A percentile compares a stretch with the other conserved stretches of the same genome.
Evolutionary conservation across 2,329 filamentous ascomycete genomes (phyloP).

Genomic region (Botryosphaeria agaves): DNA sequence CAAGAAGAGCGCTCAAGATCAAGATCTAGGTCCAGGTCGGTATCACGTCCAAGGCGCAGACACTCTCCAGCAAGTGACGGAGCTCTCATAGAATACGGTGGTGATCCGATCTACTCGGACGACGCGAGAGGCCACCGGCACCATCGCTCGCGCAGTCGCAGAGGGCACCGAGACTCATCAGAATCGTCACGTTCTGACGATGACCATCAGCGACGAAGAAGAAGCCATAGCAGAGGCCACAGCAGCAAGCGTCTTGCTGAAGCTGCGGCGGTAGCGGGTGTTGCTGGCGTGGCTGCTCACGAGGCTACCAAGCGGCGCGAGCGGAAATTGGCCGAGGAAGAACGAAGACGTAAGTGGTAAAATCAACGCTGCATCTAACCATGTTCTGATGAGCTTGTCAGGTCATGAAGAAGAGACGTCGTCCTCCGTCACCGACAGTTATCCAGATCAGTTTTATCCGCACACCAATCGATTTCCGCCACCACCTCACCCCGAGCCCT

Average conservation of each 20-base stretch:
- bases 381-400: too few species aligned
- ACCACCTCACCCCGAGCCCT: constrained; percentile 17
- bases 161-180: constrained; percentile 26
- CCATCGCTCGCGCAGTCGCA: constrained; percentile 20
- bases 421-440: constrained; percentile 1
- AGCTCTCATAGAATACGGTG: constrained; percentile 46
- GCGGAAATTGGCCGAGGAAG: constrained; percentile 35
- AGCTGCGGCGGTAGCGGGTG: constrained; percentile 39
- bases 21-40: constrained; percentile 25
- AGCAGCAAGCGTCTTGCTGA: constrained; percentile 34
- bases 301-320: constrained; percentile 39
- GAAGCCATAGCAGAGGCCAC: constrained; percentile 15
- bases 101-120: constrained; percentile 42
- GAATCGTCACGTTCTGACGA: constrained; percentile 18
- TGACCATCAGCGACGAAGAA: constrained; percentile 15
- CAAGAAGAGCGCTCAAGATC: constrained; percentile 14
- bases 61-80: constrained; percentile 27
- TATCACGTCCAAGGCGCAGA: constrained; percentile 18
- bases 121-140: constrained; percentile 29
- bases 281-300: constrained; percentile 38
- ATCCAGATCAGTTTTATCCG: constrained; percentile 16
- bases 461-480: constrained; percentile 30
- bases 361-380: too few species aligned
- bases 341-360: constrained; percentile 31
- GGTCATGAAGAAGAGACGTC: constrained; percentile 8